phyloP scores from a whole-genome alignment of 768 basidiomycete species.

The Suillus variegatus region DNA sequence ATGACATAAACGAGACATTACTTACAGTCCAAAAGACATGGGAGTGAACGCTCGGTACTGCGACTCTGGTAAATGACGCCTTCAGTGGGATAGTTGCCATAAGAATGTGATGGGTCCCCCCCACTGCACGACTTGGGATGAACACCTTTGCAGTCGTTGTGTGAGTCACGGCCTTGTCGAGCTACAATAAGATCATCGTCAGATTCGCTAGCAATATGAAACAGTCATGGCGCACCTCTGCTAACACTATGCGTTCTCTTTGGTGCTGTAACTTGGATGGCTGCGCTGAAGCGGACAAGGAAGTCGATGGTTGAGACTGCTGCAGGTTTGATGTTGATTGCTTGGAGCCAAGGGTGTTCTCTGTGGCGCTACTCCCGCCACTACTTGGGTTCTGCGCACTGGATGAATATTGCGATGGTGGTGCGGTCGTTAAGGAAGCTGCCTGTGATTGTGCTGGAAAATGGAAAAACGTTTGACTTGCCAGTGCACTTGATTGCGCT shows the following conservation, averaged over 20 bases:
- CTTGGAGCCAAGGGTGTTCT: neutral
- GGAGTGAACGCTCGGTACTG: slow-evolving; percentile 19
- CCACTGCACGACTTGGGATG: slow-evolving; percentile 14
- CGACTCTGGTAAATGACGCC: slow-evolving; percentile 24
- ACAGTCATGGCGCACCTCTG: neutral
- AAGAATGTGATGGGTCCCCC: slow-evolving; percentile 17
- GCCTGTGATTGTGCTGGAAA: neutral
- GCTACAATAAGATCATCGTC: neutral
- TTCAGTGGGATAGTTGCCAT: slow-evolving; percentile 24
- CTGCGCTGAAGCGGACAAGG: neutral
- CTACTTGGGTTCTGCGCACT: neutral
- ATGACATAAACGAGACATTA: neutral
- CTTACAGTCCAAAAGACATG: slow-evolving; percentile 24
- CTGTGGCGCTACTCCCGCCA: neutral
- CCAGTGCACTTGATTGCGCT: neutral
- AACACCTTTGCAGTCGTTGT: slow-evolving; percentile 14
- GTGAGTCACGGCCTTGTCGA: slow-evolving; percentile 17
- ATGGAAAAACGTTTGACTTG: neutral
- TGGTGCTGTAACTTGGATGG: neutral
- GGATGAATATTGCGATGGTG: neutral
- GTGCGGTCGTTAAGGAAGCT: neutral
- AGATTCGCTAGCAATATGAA: neutral
- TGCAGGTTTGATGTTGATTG: neutral
- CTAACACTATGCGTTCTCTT: neutral
- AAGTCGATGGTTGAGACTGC: neutral